Evolutionary conservation across 1,284 basidiomycete species (phyloP), one percentile per base, ranked within the genome.

Genomic region (Singerocomus inundabilis): DNA sequence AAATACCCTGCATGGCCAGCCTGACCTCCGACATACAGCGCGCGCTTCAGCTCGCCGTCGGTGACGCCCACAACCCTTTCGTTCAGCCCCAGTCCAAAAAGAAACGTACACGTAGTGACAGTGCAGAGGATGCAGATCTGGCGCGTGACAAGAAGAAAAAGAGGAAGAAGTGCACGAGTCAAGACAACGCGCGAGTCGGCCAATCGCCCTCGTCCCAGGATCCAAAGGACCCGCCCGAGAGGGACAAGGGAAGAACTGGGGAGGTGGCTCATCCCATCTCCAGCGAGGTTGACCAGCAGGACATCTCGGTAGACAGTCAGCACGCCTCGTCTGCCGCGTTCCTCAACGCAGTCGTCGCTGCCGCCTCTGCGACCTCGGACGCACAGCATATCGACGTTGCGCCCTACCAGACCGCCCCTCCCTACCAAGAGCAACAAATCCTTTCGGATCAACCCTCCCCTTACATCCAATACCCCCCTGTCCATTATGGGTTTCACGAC

Each of bases 331-430:
- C 76, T 5, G 70, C 77, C 21, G 81, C 80, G n/a, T 77, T 87
- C 40, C 67, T 87, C 26, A 81, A 79, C 48, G 79, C 80, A 1
- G 74, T 82, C n/a, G 73, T 79, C 24, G 77, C 77, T 44, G 78
- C 79, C n/a, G 77, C 80, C 3, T 70, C 76, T n/a, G 71, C 69
- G 8, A 68, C 71, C 15, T 69, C 70, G n/a, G 64, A 69, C 9
- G 42, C 58, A 5, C 62, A 65, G 11, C 42, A 56, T 12, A 50
- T 67, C 41, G 58, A 68, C 18, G 53, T 65, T 30, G 44, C 48
- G 3, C 37, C 57, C 9, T 69, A 53, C 45, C 67, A 64, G 44
- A 11, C 52, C 34, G 40, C 58, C 30, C 47, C 66, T 39, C 49
- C 64, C 8, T 69, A 54, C 50, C 68, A 66, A 31, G 59, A 66